Base-by-base conservation (phyloP, 2,329 filamentous ascomycete genomes). In the Fonsecaea monophora region DNA sequence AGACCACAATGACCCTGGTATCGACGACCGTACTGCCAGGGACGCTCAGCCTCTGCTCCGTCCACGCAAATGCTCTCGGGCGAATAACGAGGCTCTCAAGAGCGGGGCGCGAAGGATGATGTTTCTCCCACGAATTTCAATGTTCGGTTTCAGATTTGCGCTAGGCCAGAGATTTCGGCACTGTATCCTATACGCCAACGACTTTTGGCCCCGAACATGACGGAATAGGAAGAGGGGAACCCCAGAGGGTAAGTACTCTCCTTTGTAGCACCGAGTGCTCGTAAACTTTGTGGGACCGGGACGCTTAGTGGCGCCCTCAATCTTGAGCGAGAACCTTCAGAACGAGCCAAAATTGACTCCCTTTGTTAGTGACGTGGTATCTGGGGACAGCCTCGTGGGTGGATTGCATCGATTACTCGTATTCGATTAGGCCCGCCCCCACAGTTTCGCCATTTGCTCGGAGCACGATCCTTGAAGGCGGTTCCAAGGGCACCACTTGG, bases 381-480 rank as follows among this genome's bases (percentile, higher is more conserved):
- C 32, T n/a, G 15, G 34, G 32, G 21, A 32, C 32, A 38, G 10
- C 13, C 18, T 53, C 25, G 59, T 34, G 40, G 42, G 32, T 15
- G 15, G 35, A 2, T 53, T 48, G 35, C 56, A 32, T 21, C n/a
- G 57, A 10, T 15, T 81, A 90, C 76, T 97, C 94, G 73, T 25
- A 25, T 25, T 25, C 25, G 25, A 98, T 79, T 70, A 97, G 80
- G 1, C 95, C 95, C 42, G 94, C 93, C 10, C 92, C 95, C 66
- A 98, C 86, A 1, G 95, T 98, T 72, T 90, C 87, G 1, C 95
- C 95, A 60, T 88, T 88, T 70, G 88, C 88, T 68, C 95, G 84
- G 60, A 99, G 79, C 34, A 98, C 91, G 53, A 99, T 87, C 71
- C 92, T 86, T 71, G 90, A 89, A 0, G 91, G 92, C 15, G 86